Percentiles rank a stretch among this genome's conserved stretches.
Conservation (phyloP, 345 rosid species). For the Salix caprea region DNA sequence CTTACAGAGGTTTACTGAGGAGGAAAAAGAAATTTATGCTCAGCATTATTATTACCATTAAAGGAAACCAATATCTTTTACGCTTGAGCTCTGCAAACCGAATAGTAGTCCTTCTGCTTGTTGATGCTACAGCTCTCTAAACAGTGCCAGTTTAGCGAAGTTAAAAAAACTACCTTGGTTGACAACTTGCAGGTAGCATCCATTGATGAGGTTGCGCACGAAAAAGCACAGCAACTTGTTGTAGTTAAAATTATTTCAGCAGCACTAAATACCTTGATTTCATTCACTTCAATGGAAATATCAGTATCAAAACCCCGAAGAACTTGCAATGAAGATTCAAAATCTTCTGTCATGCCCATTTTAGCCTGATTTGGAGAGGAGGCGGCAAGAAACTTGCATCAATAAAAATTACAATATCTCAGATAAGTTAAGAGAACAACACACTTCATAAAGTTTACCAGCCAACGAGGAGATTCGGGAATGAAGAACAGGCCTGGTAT, state of each 20-base stretch:
- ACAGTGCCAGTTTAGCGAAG: conserved; percentile 14
- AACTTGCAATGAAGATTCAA: conserved; percentile 97
- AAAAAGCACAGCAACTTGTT: too few species aligned
- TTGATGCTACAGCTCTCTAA: conserved; percentile 83
- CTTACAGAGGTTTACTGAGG: not conserved
- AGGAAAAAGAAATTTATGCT: conserved; percentile 1
- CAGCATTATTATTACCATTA: conserved; percentile 48
- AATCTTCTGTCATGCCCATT: conserved; percentile 98
- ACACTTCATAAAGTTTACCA: conserved; percentile 49
- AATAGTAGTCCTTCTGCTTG: conserved; percentile 63
- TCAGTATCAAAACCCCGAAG: conserved; percentile 93
- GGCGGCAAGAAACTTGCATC: conserved; percentile 19
- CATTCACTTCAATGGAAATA: conserved; percentile 89
- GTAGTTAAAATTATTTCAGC: not conserved
- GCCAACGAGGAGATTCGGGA: conserved; percentile 99
- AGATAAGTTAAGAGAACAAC: conserved; percentile 5
- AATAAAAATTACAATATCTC: not conserved
- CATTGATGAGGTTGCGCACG: too few species aligned
- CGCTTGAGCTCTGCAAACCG: conserved; percentile 85
- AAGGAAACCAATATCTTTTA: conserved; percentile 91
- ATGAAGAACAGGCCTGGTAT: conserved; percentile 94
- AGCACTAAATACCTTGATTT: conserved; percentile 65
- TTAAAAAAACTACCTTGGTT: not conserved
- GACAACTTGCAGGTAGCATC: too few species aligned
- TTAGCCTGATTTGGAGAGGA: conserved; percentile 52